A percentile compares a stretch with the other conserved stretches of the same genome.
Evolutionary conservation across 2,329 filamentous ascomycete species (phyloP).

Genomic region (Blastomyces gilchristii): DNA sequence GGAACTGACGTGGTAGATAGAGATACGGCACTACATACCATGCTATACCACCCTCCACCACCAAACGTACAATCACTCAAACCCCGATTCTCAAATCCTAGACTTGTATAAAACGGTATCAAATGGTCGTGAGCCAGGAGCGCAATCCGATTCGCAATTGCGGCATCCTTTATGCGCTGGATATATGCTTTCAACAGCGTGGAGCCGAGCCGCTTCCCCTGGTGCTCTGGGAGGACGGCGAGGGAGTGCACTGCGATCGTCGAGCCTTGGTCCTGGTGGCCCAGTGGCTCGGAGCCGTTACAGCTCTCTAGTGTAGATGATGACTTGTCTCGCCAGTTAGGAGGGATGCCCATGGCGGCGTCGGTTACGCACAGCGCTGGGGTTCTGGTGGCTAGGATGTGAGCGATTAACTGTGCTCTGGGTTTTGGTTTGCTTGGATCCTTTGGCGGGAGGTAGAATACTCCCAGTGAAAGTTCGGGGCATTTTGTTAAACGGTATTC

Average conservation of each 20-base stretch:
- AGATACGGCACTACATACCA: slow-evolving; percentile 47
- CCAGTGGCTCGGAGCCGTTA: slow-evolving; percentile 41
- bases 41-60: slow-evolving; percentile 70
- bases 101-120: slow-evolving; percentile 63
- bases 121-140: slow-evolving; percentile 68
- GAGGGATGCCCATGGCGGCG: slow-evolving; percentile 62
- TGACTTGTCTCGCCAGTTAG: slow-evolving; percentile 50
- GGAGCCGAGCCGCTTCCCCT: slow-evolving; percentile 62
- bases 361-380: slow-evolving; percentile 56
- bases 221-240: slow-evolving; percentile 64
- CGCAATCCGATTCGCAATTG: slow-evolving; percentile 60
- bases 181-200: slow-evolving; percentile 67
- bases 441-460: slow-evolving; percentile 56
- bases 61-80: slow-evolving; percentile 61
- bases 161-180: slow-evolving; percentile 61
- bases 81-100: slow-evolving; percentile 61
- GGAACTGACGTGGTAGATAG: no score
- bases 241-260: slow-evolving; percentile 77
- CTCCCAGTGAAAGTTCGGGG: slow-evolving; percentile 65
- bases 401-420: slow-evolving; percentile 57
- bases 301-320: slow-evolving; percentile 20
- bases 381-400: slow-evolving; percentile 67
- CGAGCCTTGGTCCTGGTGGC: slow-evolving; percentile 61
- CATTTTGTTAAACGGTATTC: slow-evolving; percentile 64
- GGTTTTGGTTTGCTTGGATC: slow-evolving; percentile 49